Base-by-base conservation (phyloP, 129 eudicot species). In the Deinandra increscens region DNA sequence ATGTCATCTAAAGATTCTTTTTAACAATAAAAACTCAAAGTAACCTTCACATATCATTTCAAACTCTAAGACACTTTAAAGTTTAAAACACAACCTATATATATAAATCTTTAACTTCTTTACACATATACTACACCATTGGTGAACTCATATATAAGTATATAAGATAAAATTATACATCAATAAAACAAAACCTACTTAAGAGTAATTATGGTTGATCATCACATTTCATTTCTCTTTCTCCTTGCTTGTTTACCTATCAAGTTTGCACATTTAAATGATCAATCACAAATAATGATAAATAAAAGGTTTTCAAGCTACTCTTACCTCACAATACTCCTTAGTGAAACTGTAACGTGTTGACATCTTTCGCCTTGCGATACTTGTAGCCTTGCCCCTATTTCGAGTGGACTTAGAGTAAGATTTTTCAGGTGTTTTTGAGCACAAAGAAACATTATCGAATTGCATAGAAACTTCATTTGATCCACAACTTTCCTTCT, bases 401-500 rank as follows among this genome's bases (percentile, higher is more conserved):
- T 78, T 39, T 8, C 80, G 76, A 48, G 56, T 44, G 2, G 88
- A 74, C 20, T 64, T 75, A n/a, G 50, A 41, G 53, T 74, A 75
- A 18, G 79, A 61, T 50, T 67, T 78, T 60, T 68, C 79, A 2
- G 41, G 41, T 43, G 72, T 75, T 68, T 71, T 44, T 41, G 78
- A 70, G 65, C 61, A 49, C 51, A 81, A 62, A 55, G 85, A 60
- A n/a, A 64, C 22, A 60, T 15, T 69, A 45, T 78, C 86, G 18
- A 69, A 58, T 17, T 78, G 86, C 18, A 81, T 41, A 37, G 88
- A 77, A 8, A 82, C 90, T 74, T 87, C 95, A 71, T 88, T 85
- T 20, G 95, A 88, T 75, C 91, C 95, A 42, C 91, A 88, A 20
- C 95, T 88, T 79, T 88, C 95, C 65, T 86, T 86, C 72, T 80